phyloP scores from a whole-genome alignment of 148 eudicot genomes.

The Rhododendron henanense region DNA sequence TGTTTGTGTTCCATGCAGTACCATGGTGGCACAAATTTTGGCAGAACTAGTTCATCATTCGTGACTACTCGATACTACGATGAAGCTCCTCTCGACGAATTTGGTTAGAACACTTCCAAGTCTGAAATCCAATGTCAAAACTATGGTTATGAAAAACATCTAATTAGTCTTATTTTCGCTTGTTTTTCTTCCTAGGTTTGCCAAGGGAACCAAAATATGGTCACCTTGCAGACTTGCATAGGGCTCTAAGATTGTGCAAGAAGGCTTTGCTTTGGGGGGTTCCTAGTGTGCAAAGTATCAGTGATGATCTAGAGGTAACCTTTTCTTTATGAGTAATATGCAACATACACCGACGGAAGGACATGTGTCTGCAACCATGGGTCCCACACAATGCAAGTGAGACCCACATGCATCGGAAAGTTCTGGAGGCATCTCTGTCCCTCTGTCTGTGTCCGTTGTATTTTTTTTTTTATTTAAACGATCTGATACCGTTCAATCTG shows the following conservation, averaged over 20 bases:
- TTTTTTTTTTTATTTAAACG: background rate
- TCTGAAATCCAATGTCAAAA: background rate
- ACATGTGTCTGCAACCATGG: background rate
- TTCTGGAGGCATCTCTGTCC: background rate
- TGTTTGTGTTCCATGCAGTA: conserved; percentile 34
- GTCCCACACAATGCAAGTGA: background rate
- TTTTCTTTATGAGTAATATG: background rate
- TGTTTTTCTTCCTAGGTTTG: conserved; percentile 34
- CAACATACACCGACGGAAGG: background rate
- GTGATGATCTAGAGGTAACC: conserved; percentile 46
- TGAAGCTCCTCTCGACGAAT: conserved; percentile 94
- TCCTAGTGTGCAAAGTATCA: conserved; percentile 21
- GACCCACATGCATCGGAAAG: background rate
- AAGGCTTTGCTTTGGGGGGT: conserved; percentile 58
- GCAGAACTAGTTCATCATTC: conserved; percentile 58
- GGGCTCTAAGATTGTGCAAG: conserved; percentile 45
- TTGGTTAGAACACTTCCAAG: conserved; percentile 32
- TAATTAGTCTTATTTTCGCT: background rate
- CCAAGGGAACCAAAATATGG: conserved; percentile 79
- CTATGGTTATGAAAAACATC: background rate
- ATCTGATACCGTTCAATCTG: background rate
- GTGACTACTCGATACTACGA: conserved; percentile 86
- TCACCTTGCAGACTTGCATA: conserved; percentile 73
- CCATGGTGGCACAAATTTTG: conserved; percentile 87
- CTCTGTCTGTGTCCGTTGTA: background rate